Percentiles rank a stretch among this genome's conserved stretches.
These are phyloP conservation scores for Xerocomus potaroensis DNA, from an alignment of 768 basidiomycete genomes.

Conservation along the genomic window DNA sequence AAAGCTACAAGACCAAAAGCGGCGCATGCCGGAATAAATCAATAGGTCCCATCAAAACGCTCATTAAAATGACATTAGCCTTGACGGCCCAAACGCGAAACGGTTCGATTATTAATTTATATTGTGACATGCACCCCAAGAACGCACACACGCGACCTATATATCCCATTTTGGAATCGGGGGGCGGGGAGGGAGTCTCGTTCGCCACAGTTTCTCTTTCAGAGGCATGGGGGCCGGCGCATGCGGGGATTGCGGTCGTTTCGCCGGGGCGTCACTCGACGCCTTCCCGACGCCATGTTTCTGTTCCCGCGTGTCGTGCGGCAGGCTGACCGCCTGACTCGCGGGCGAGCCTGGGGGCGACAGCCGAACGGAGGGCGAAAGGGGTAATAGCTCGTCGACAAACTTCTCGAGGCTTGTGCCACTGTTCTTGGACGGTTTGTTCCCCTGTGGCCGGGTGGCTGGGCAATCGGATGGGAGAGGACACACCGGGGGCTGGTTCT, in stretches of 20 bases:
- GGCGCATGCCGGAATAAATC: too few relatives aligned
- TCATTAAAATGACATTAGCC: too few relatives aligned
- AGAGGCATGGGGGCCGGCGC: neutral
- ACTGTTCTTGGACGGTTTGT: neutral
- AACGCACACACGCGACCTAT: neutral
- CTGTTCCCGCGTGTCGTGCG: neutral
- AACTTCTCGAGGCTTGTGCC: constrained; percentile 12
- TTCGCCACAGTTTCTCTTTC: constrained; percentile 21
- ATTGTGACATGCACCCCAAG: neutral
- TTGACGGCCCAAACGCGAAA: too few relatives aligned
- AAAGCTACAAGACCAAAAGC: too few relatives aligned
- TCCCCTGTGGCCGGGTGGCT: neutral
- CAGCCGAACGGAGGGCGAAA: constrained; percentile 17
- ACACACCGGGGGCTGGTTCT: constrained; percentile 12
- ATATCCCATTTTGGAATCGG: constrained; percentile 32
- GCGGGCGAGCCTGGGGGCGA: constrained; percentile 16
- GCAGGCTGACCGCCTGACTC: neutral
- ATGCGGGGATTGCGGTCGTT: neutral
- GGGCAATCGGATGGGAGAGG: constrained; percentile 1
- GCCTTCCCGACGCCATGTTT: neutral
- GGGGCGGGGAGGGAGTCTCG: constrained; percentile 25
- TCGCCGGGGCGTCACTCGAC: neutral
- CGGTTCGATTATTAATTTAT: too few relatives aligned
- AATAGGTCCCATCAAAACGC: too few relatives aligned
- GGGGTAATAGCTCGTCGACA: constrained; percentile 11